Evolutionary conservation across 768 basidiomycete genomes (phyloP), one percentile per base, ranked within the genome.

Genomic region (Rhodosporidiobolus odoratus): DNA sequence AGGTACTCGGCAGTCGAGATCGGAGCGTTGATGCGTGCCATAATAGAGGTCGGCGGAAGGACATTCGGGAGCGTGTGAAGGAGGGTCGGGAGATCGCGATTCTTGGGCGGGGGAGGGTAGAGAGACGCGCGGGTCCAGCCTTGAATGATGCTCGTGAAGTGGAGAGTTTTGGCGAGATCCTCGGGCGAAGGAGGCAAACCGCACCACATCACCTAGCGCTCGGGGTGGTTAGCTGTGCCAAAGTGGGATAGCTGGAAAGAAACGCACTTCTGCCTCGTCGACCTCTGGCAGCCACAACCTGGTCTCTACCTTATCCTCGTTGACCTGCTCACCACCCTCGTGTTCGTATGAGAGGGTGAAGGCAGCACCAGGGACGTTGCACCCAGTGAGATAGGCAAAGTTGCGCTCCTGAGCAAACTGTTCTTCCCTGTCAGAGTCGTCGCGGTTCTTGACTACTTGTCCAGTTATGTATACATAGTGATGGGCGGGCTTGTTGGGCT

Each of bases 371-470:
- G 92, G 89, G 7, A 91, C 83, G 57, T 83, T 81, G 80, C 89
- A 92, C 62, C 91, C 92, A 0, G 90, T 85, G 23, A 95, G 83
- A 78, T 92, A 95, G 80, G 85, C 88, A 78, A 95, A 95, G 80
- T 95, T 95, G 75, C 58, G 27, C 40, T 75, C 71, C 56, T 76
- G 75, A 13, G 65, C 48, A 53, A 71, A 76, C 2, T 68, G 57
- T 25, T 62, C 35, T 37, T 76, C 75, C 32, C 70, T 61, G 58
- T 76, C 75, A 43, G 43, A 43, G 40, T 71, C 66, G 62, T 65
- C 58, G 16, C 74, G n/a, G 19, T 27, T 45, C 27, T 56, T 37
- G 34, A 53, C 53, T 15, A 27, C 50, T 35, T 63, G 58, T 25
- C 73, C 71, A 23, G 54, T 45, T 34, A 75, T 43, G 65, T 63